Base-by-base conservation (phyloP, 768 basidiomycete species). In the Hericium erinaceus region DNA sequence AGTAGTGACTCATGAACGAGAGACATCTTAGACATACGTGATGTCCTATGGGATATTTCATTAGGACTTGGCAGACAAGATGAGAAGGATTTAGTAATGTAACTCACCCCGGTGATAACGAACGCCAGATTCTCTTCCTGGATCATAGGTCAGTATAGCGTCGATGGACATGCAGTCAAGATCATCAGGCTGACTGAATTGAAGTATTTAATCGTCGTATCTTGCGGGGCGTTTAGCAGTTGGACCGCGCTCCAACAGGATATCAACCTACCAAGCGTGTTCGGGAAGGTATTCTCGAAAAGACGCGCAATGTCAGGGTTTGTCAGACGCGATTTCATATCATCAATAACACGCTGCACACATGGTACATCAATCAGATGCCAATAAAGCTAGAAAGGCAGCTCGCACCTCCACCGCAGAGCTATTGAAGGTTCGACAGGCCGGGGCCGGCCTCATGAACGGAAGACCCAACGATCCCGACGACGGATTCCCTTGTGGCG, bases 211-310 rank as follows among this genome's bases (percentile, higher is more conserved):
- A 92, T 83, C 8, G 89, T 89, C 3, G 88, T 90, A 64, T 91
- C 89, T 88, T 58, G 37, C 16, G 15, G 18, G 24, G 10, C 8
- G 53, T 26, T 38, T 4, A 20, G 20, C 39, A n/a, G 33, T 37
- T 9, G n/a, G n/a, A 33, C 10, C 16, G 18, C 39, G 9, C 5
- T 3, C 4, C 54, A n/a, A 26, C 12, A 5, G 11, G 7, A 38
- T 11, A 9, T 56, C 12, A 33, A 66, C 74, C 58, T 61, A 87
- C 87, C 88, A 48, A 91, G 77, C 0, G 89, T 91, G 63, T 89
- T 89, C 3, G 89, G 89, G 65, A 89, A 89, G 0, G 88, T 84
- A 60, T 90, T 91, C 68, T 89, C 88, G 61, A 91, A 91, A 20
- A 91, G 67, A 52, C 86, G 79, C 12, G 88, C 89, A 54, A 91